Evolutionary conservation across 768 basidiomycete genomes (phyloP).

Genomic region (Tremella yokohamensis): DNA sequence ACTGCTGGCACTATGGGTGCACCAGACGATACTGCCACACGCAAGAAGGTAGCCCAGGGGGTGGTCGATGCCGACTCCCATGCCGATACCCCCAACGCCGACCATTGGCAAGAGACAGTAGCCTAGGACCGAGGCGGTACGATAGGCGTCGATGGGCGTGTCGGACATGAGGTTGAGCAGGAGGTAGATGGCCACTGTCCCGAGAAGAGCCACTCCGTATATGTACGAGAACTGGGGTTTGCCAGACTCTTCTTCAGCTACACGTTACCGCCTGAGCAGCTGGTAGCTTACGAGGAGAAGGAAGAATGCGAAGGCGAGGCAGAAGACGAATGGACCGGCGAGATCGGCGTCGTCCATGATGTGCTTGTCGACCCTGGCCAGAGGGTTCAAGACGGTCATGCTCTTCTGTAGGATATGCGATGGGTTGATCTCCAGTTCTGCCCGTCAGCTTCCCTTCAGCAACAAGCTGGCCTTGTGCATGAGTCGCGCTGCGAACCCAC

Average conservation of each 20-base stretch:
- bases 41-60: conserved; percentile 81
- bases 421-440: conserved; percentile 97
- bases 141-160: conserved; percentile 89
- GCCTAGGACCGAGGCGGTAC: conserved; percentile 83
- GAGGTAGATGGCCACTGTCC: conserved; percentile 84
- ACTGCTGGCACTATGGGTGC: conserved; percentile 89
- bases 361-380: conserved; percentile 73
- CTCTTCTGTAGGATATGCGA: conserved; percentile 91
- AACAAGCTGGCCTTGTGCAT: background rate
- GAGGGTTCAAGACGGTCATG: conserved; percentile 89
- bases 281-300: conserved; percentile 68
- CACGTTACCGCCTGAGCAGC: background rate
- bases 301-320: conserved; percentile 88
- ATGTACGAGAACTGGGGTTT: conserved; percentile 99
- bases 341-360: conserved; percentile 99
- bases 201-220: conserved; percentile 94
- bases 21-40: conserved; percentile 83
- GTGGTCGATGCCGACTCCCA: conserved; percentile 78
- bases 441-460: background rate
- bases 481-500: too few species aligned
- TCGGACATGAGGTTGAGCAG: conserved; percentile 97
- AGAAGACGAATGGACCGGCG: conserved; percentile 90
- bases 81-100: conserved; percentile 81
- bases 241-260: conserved; percentile 83
- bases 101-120: conserved; percentile 98